phyloP scores from a whole-genome alignment of 495 filamentous ascomycete genomes.

The Xylaria scruposa region DNA sequence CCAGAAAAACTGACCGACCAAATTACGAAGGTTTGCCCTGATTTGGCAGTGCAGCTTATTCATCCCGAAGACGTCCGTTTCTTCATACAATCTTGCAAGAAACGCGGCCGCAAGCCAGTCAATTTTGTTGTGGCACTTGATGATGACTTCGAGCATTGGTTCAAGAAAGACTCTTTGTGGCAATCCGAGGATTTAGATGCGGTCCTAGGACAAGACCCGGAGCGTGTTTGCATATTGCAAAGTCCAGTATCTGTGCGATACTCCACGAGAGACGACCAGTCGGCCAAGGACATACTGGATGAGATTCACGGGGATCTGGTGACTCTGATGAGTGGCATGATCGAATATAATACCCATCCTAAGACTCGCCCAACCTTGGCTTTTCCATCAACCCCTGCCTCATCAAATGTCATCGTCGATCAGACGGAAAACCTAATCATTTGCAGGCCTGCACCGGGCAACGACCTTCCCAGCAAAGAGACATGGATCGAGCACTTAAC shows the following conservation, averaged over 20 bases:
- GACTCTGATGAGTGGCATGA: slow-evolving; percentile 9
- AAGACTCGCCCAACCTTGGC: slow-evolving; percentile 55
- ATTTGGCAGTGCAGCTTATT: slow-evolving; percentile 73
- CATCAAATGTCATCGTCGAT: slow-evolving; percentile 66
- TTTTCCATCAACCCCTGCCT: not conserved
- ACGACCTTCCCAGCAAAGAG: slow-evolving; percentile 61
- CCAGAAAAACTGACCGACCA: slow-evolving; percentile 70
- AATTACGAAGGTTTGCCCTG: slow-evolving; percentile 71
- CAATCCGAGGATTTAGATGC: slow-evolving; percentile 86
- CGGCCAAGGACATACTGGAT: slow-evolving; percentile 78
- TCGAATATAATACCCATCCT: slow-evolving; percentile 51
- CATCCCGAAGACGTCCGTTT: slow-evolving; percentile 87
- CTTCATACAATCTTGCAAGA: slow-evolving; percentile 78
- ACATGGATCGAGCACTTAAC: slow-evolving; percentile 53
- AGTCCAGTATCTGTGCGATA: slow-evolving; percentile 81
- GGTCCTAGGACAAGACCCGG: slow-evolving; percentile 82
- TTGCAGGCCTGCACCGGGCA: slow-evolving; percentile 78
- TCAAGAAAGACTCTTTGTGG: slow-evolving; percentile 92
- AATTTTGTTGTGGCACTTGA: slow-evolving; percentile 82
- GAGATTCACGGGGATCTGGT: slow-evolving; percentile 72
- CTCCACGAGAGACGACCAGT: slow-evolving; percentile 75
- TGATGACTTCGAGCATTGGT: slow-evolving; percentile 86
- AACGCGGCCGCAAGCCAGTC: slow-evolving; percentile 81
- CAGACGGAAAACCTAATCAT: slow-evolving; percentile 69
- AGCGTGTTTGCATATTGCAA: slow-evolving; percentile 80